Base-by-base conservation (phyloP, 2,329 filamentous ascomycete genomes). In the Penicillium sp. region DNA sequence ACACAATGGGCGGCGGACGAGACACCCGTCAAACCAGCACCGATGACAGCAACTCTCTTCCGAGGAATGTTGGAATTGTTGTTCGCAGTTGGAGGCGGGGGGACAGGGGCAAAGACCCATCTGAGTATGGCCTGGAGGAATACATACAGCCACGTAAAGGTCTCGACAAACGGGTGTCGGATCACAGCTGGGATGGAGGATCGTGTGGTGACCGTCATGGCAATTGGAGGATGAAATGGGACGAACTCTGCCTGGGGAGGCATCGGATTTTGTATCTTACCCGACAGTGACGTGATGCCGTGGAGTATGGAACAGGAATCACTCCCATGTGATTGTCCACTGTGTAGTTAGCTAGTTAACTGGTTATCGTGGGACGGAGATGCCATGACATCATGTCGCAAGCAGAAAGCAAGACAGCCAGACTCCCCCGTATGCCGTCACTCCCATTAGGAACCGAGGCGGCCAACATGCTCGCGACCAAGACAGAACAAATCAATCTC, bases 1-100 rank as follows among this genome's bases (percentile, higher is more conserved):
- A 90, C 80, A 58, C 86, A 89, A 61, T 94, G 87, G 1, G 86
- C 81, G 0, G 88, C 88, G 6, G 86, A 80, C 1, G 86, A 87
- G 2, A 93, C 81, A 26, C 79, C 78, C 3, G 87, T 93, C 39
- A 94, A 73, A 2, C 84, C 83, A 18, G 83, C 80, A 2, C 84
- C 83, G 49, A 87, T 81, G 20, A 87, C 71, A 2, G 83, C 84
- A 40, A 87, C 73, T 43, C 76, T 81, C 10, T 86, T 60, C n/a
- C 45, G 53, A 2, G 58, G 53, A 7, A 55, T 10, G 32, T 53
- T 38, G 11, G 35, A 83, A 18, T 82, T 71, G 9, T 69, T 71
- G 9, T 69, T 68, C n/a, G 86, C 68, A 5, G 72, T 69, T 3
- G 81, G 77, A 2, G 76, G 72, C 0, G 86, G 87, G 4, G 87